Percentiles rank a stretch among this genome's conserved stretches.
These are phyloP conservation scores for Lipomyces sp. DNA, from an alignment of 805 yeast genomes.

Conservation along the genomic window DNA sequence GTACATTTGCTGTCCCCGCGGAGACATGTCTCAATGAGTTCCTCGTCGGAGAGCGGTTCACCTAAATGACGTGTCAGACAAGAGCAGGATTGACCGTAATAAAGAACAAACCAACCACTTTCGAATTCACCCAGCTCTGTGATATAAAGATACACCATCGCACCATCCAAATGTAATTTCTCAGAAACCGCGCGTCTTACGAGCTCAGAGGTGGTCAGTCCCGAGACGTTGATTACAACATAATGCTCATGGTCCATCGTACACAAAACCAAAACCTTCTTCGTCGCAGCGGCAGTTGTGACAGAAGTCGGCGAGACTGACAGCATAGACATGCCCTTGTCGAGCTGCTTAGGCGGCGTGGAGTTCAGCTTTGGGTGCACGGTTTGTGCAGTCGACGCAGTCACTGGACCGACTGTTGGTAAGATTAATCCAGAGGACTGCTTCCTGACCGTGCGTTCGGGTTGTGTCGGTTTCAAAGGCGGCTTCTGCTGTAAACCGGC, in stretches of 20 bases:
- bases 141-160: conserved; percentile 22
- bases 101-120: conserved; percentile 12
- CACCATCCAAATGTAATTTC: conserved; percentile 41
- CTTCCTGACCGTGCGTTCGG: background rate
- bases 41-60: conserved; percentile 33
- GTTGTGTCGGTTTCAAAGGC: background rate
- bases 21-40: conserved; percentile 23
- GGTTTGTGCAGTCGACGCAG: background rate
- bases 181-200: conserved; percentile 51
- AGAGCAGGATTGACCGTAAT: background rate
- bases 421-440: background rate
- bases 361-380: background rate
- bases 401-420: conserved; percentile 1
- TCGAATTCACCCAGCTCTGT: conserved; percentile 34
- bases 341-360: background rate
- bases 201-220: conserved; percentile 70
- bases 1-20: conserved; percentile 33
- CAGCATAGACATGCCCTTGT: background rate
- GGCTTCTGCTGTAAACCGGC: background rate
- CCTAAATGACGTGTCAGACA: conserved; percentile 13
- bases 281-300: background rate
- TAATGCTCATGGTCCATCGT: conserved; percentile 68
- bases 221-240: conserved; percentile 52
- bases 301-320: background rate
- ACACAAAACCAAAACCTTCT: conserved; percentile 51